Conservation (phyloP, 2,329 filamentous ascomycete genomes). For the Falciphora oryzae region DNA sequence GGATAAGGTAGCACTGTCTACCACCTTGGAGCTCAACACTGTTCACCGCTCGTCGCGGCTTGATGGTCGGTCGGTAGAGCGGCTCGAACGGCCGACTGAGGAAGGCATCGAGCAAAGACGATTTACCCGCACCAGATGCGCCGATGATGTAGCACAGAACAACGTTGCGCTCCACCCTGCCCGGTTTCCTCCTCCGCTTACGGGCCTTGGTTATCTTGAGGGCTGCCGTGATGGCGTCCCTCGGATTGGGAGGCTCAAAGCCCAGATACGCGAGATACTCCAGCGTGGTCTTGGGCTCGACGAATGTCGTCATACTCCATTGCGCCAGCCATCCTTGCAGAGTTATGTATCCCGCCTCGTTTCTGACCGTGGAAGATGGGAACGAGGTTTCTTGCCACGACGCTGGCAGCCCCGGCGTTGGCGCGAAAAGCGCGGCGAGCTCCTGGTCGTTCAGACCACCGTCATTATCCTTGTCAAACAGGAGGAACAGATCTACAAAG, state of each 20-base stretch:
- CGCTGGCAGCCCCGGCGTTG: slow-evolving; percentile 79
- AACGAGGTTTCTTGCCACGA: slow-evolving; percentile 89
- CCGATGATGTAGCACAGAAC: slow-evolving; percentile 91
- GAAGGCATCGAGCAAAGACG: slow-evolving; percentile 83
- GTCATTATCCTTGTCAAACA: slow-evolving; percentile 97
- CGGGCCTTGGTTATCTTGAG: slow-evolving; percentile 90
- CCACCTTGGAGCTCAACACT: slow-evolving; percentile 93
- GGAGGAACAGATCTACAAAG: slow-evolving; percentile 91
- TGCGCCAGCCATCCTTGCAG: slow-evolving; percentile 97
- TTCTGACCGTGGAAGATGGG: slow-evolving; percentile 87
- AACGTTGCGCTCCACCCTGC: slow-evolving; percentile 87
- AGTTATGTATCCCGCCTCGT: slow-evolving; percentile 92
- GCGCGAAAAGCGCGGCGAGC: slow-evolving; percentile 80
- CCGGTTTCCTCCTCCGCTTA: slow-evolving; percentile 74
- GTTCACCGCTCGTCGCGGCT: slow-evolving; percentile 88
- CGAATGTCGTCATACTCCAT: slow-evolving; percentile 99
- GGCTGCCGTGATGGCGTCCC: slow-evolving; percentile 65
- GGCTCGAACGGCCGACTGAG: slow-evolving; percentile 79
- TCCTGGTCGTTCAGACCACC: slow-evolving; percentile 86
- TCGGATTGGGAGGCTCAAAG: slow-evolving; percentile 76
- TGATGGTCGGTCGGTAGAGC: slow-evolving; percentile 89
- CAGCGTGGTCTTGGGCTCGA: slow-evolving; percentile 89
- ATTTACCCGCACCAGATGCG: slow-evolving; percentile 82
- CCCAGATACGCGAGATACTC: slow-evolving; percentile 95
- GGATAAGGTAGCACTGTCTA: slow-evolving; percentile 93